phyloP scores from a whole-genome alignment of 371 early-diverging fungal species.

The Mucor irregularis region DNA sequence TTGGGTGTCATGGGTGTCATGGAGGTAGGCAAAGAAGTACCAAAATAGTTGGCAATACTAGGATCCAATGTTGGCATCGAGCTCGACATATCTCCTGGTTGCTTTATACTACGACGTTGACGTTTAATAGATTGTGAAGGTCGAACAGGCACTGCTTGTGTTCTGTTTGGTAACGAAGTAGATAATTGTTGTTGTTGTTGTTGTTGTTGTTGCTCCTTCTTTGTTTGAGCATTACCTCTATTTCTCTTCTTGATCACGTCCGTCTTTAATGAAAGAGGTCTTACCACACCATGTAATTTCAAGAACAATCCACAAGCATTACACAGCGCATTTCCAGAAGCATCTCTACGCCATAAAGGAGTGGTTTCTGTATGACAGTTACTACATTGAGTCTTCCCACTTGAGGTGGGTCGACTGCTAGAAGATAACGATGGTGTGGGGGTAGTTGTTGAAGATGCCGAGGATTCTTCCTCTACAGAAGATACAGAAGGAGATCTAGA shows the following conservation, averaged over 20 bases:
- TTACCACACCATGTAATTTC: conserved; percentile 32
- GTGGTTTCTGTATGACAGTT: conserved; percentile 28
- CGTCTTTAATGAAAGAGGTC: conserved; percentile 34
- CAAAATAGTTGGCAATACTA: neutral
- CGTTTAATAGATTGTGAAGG: conserved; percentile 12
- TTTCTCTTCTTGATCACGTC: conserved; percentile 37
- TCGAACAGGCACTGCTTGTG: conserved; percentile 4
- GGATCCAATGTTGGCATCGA: neutral
- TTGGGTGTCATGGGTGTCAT: neutral
- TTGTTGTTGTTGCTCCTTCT: neutral
- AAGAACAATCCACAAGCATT: conserved; percentile 36
- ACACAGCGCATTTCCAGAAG: conserved; percentile 26
- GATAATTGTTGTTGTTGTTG: neutral
- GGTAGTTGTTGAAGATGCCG: neutral
- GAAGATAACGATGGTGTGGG: neutral
- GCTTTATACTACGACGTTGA: conserved; percentile 9
- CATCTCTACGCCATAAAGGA: conserved; percentile 31
- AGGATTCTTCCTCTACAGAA: conserved; percentile 3
- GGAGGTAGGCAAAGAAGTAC: neutral
- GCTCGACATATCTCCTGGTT: neutral
- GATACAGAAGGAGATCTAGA: conserved; percentile 7
- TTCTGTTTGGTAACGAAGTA: conserved; percentile 5
- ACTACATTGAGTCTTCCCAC: conserved; percentile 10
- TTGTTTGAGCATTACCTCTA: conserved; percentile 11
- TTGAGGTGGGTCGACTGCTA: neutral